Evolutionary conservation across 2,329 filamentous ascomycete species (phyloP), one percentile per base, ranked within the genome.

Genomic region (Fusarium guadeloupense): DNA sequence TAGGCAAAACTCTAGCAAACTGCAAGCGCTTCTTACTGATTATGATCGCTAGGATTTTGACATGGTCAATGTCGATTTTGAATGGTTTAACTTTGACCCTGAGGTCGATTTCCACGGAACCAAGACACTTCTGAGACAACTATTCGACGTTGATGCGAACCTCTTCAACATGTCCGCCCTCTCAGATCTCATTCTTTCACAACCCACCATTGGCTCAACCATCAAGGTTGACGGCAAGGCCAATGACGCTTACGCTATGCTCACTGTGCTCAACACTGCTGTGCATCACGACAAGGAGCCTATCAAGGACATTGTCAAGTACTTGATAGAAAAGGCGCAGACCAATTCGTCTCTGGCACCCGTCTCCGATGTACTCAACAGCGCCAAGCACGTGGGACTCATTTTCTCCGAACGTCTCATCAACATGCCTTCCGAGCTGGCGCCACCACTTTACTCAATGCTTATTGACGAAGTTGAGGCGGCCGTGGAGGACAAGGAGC

Each of bases 201-300:
- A 99, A 76, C 88, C 91, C 9, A 86, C 90, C 17, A 87, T 99
- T 39, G 95, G 95, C 49, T 97, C 93, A 10, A 97, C 94, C 0
- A 92, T 98, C 67, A 99, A 99, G 78, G 91, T 95, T n/a, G 94
- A 98, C 69, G 93, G 93, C 69, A 93, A 95, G 72, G 92, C 93
- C 70, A 91, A 87, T 39, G 95, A 98, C 72, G 90, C 95, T 3
- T 98, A 95, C 76, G 93, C 94, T 10, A 91, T 99, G 76, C 81
- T 98, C 60, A 97, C 93, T 0, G 90, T 92, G 8, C 78, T 99
- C 55, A 97, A 97, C 73, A 79, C 95, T 41, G 83, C 87, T 49
- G 88, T 91, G 71, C 93, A 96, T 76, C 84, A 88, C 76, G 85
- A 90, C 50, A 91, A 91, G 73, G 84, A 87, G 67, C 85, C 88